Evolutionary conservation across 164 flowering plant genomes (phyloP).

Genomic region (Vitis vinifera): DNA sequence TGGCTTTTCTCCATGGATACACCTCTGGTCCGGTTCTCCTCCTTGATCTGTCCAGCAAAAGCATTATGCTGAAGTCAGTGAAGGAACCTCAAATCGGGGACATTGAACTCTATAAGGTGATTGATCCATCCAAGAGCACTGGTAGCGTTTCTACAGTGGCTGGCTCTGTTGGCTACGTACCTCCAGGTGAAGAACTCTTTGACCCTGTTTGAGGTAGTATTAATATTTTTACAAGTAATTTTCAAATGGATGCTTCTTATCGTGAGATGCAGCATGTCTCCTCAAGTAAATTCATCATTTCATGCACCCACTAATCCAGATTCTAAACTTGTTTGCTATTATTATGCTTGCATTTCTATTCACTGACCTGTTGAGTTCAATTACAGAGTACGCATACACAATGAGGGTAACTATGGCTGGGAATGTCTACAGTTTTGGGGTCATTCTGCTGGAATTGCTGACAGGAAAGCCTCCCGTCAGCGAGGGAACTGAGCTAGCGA

Average conservation of each 20-base stretch:
- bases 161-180: slow-evolving; percentile 79
- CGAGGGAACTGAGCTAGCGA: slow-evolving; percentile 66
- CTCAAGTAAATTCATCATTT: no score
- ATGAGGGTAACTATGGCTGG: slow-evolving; percentile 79
- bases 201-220: neutral
- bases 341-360: no score
- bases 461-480: slow-evolving; percentile 67
- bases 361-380: neutral
- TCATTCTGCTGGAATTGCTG: slow-evolving; percentile 62
- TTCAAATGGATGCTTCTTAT: no score
- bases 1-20: slow-evolving; percentile 69
- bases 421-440: slow-evolving; percentile 82
- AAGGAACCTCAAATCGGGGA: slow-evolving; percentile 77
- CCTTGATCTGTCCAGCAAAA: slow-evolving; percentile 66
- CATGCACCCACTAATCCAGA: no score
- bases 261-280: neutral
- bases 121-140: slow-evolving; percentile 74
- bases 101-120: slow-evolving; percentile 70
- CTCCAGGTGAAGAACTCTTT: slow-evolving; percentile 56
- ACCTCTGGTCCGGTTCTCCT: slow-evolving; percentile 52
- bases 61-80: slow-evolving; percentile 54
- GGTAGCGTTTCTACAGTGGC: slow-evolving; percentile 69
- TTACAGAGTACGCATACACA: slow-evolving; percentile 85
- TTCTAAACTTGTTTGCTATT: no score
- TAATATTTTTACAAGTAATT: no score